phyloP scores from a whole-genome alignment of 1,139 yeast species.

The Scheffersomyces insectosa region DNA sequence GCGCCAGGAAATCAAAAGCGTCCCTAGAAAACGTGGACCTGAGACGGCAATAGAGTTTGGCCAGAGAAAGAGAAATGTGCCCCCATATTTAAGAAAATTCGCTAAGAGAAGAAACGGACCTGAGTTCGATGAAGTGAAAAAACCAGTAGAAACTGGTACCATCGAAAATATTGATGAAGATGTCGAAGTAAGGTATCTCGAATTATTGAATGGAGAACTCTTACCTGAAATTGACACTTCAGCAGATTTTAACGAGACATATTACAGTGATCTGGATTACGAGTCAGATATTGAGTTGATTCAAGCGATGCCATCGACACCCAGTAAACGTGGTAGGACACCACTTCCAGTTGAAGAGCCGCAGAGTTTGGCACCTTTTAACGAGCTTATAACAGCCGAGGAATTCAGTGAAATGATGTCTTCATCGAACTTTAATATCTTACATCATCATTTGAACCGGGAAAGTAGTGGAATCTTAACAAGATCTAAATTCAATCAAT shows the following conservation, averaged over 20 bases:
- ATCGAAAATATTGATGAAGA: constrained; percentile 23
- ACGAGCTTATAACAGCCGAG: constrained; percentile 32
- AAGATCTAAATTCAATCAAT: constrained; percentile 37
- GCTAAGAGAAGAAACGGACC: constrained; percentile 12
- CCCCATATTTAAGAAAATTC: constrained; percentile 25
- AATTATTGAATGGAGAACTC: constrained; percentile 26
- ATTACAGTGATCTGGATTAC: constrained; percentile 22
- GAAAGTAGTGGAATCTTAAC: constrained; percentile 33
- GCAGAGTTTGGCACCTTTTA: constrained; percentile 10
- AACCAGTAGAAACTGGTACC: background rate
- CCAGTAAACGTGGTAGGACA: background rate
- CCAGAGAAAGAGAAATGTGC: constrained; percentile 19
- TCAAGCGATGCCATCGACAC: background rate
- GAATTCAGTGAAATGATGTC: constrained; percentile 31
- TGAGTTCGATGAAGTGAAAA: background rate
- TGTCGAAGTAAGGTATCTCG: constrained; percentile 21
- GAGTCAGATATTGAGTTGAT: constrained; percentile 21
- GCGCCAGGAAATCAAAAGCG: constrained; percentile 1
- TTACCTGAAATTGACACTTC: constrained; percentile 52
- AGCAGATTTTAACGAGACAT: constrained; percentile 33
- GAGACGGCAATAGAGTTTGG: constrained; percentile 26
- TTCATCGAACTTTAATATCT: constrained; percentile 26
- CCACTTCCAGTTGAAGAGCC: background rate
- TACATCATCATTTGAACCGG: constrained; percentile 37
- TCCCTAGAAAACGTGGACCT: constrained; percentile 3